Evolutionary conservation across 148 eudicot genomes (phyloP), one percentile per base, ranked within the genome.

Genomic region (Simmondsia chinensis): DNA sequence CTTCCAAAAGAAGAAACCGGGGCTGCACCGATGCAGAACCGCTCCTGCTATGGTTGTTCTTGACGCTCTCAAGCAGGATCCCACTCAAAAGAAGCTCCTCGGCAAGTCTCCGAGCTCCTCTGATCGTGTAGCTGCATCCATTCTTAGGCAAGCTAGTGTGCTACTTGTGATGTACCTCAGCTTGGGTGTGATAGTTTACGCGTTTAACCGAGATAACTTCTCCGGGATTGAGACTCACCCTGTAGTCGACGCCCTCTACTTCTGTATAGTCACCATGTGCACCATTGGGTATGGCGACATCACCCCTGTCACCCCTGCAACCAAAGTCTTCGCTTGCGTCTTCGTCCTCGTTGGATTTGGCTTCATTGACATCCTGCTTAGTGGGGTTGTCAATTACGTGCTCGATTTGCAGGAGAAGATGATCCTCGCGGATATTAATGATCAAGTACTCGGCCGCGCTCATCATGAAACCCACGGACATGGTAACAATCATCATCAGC

Each of bases 271-370:
- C n/a, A 81, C 81, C 13, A 70, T 77, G 77, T 81, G 80, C 39
- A 81, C 89, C 11, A 81, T 76, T 20, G 83, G 83, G n/a, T 80
- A 80, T 19, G 88, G 88, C 0, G 83, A 80, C 52, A 80, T 80
- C 16, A 58, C 79, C n/a, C 88, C 88, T 1, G 22, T 33, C 0
- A 54, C 75, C 2, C 57, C 80, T 1, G 11, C 32, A 3, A 60
- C 80, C 0, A 81, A 81, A 45, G 25, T 74, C 22, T 81, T 76
- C 54, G 56, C 80, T 2, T 65, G 72, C 48, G 15, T 50, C 7
- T 76, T 73, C 54, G 83, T 81, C 5, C 31, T 81, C 2, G 61
- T 81, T 11, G 89, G 89, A 0, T 81, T 81, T 15, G 89, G 89
- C 0, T 77, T 81, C 48, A 71, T 81, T 23, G 73, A 76, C 43